phyloP scores from a whole-genome alignment of 345 rosid genomes.

The Lepidium sativum region DNA sequence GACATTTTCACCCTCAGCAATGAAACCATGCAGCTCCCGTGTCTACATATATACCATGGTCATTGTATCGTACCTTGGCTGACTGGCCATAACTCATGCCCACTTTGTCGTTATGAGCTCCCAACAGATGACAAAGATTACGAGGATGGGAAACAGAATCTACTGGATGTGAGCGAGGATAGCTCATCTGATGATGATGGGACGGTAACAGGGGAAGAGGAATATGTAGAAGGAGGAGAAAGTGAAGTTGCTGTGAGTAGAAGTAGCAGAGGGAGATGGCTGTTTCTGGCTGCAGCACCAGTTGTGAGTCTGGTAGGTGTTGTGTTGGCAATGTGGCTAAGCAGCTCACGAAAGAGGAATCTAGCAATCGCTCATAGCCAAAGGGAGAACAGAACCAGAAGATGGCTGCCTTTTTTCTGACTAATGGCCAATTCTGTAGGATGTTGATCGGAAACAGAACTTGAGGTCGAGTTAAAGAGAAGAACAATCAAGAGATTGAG shows the following conservation, averaged over 20 bases:
- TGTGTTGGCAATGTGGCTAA: slow-evolving; percentile 60
- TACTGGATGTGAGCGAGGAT: slow-evolving; percentile 30
- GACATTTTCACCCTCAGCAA: slow-evolving; percentile 48
- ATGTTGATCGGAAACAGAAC: no score
- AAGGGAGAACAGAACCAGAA: slow-evolving; percentile 55
- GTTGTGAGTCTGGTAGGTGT: slow-evolving; percentile 69
- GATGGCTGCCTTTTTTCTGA: slow-evolving; percentile 77
- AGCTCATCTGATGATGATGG: slow-evolving; percentile 35
- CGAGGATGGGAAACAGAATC: slow-evolving; percentile 52
- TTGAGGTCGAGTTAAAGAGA: no score
- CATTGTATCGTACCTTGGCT: slow-evolving; percentile 85
- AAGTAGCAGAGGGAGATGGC: slow-evolving; percentile 56
- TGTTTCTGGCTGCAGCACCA: slow-evolving; percentile 74
- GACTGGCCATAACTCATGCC: slow-evolving; percentile 80
- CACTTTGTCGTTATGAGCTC: slow-evolving; percentile 83
- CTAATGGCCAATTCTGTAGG: background rate
- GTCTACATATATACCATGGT: slow-evolving; percentile 72
- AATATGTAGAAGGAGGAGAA: slow-evolving; percentile 17
- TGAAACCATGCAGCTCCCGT: slow-evolving; percentile 75
- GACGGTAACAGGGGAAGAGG: slow-evolving; percentile 40
- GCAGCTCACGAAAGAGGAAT: slow-evolving; percentile 47
- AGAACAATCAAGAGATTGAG: no score
- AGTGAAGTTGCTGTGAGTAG: slow-evolving; percentile 20
- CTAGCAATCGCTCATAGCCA: slow-evolving; percentile 21
- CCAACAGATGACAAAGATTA: slow-evolving; percentile 86